Evolutionary conservation across 495 filamentous ascomycete genomes (phyloP).

Genomic region (Poronia punctata): DNA sequence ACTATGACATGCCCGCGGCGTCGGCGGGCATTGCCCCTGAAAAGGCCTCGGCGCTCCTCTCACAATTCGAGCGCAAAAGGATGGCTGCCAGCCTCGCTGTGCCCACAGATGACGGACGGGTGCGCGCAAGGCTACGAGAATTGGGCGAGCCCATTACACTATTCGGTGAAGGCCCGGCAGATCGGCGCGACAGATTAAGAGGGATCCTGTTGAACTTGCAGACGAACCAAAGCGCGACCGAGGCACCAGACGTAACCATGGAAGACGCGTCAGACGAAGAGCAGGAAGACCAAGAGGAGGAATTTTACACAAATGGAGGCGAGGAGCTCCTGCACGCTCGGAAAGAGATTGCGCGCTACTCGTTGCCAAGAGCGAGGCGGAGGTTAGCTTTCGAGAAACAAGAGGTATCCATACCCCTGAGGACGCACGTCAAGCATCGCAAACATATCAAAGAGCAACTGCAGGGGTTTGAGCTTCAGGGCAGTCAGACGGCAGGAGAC

Average conservation of each 20-base stretch:
- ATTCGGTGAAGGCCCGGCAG: constrained; percentile 84
- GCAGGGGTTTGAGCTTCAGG: constrained; percentile 77
- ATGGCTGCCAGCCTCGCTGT: constrained; percentile 87
- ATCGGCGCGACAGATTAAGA: constrained; percentile 80
- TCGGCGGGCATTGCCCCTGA: constrained; percentile 74
- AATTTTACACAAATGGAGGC: constrained; percentile 86
- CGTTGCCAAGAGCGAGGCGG: constrained; percentile 71
- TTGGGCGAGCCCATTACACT: constrained; percentile 88
- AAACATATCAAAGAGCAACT: constrained; percentile 82
- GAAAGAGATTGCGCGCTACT: constrained; percentile 76
- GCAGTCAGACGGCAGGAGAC: constrained; percentile 86
- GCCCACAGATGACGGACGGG: constrained; percentile 86
- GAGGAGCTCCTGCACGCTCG: constrained; percentile 69
- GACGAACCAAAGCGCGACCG: constrained; percentile 54
- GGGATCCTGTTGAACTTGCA: constrained; percentile 52
- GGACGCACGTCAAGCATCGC: constrained; percentile 84
- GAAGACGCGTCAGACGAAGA: constrained; percentile 57
- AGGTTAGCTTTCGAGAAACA: constrained; percentile 68
- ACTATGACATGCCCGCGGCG: constrained; percentile 71
- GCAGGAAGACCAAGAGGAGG: constrained; percentile 74
- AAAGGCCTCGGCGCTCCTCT: constrained; percentile 79
- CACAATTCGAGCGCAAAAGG: constrained; percentile 84
- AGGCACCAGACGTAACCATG: constrained; percentile 53
- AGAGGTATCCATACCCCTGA: constrained; percentile 74
- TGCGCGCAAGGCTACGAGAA: constrained; percentile 72